These are phyloP conservation scores for Nothopassalora personata DNA, from an alignment of 2,329 filamentous ascomycete genomes.

Conservation along the genomic window DNA sequence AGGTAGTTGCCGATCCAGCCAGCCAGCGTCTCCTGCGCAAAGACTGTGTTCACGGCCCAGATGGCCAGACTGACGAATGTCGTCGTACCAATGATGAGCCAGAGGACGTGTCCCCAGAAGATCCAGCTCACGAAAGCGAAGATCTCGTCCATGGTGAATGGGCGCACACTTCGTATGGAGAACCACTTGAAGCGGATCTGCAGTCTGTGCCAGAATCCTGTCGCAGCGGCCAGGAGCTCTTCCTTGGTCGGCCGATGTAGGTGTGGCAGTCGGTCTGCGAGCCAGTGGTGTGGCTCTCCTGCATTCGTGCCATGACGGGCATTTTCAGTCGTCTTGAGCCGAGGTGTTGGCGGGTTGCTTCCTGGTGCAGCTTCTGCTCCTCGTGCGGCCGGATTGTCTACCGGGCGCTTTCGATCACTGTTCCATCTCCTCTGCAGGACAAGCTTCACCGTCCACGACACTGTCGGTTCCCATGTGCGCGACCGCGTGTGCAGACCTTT, in stretches of 20 bases:
- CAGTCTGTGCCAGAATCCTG: conserved; percentile 83
- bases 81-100: conserved; percentile 94
- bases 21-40: conserved; percentile 93
- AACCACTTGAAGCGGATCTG: conserved; percentile 97
- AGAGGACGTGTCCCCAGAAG: conserved; percentile 84
- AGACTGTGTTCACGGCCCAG: conserved; percentile 87
- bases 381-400: conserved; percentile 11
- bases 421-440: conserved; percentile 20
- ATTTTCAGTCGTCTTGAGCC: conserved; percentile 20
- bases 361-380: conserved; percentile 14
- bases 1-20: conserved; percentile 93
- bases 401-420: conserved; percentile 11
- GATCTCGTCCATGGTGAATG: conserved; percentile 95
- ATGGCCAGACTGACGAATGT: conserved; percentile 92
- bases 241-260: conserved; percentile 83
- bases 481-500: conserved; percentile 2
- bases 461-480: conserved; percentile 8
- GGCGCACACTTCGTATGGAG: conserved; percentile 85
- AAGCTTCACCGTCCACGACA: conserved; percentile 5
- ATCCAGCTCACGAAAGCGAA: conserved; percentile 95
- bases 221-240: conserved; percentile 85
- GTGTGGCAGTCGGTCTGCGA: conserved; percentile 60
- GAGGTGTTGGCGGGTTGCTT: conserved; percentile 8
- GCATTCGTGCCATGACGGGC: conserved; percentile 9
- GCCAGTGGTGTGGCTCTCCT: conserved; percentile 23